Evolutionary conservation across 139 green algal species (phyloP).

Genomic region (Micromonas commoda): DNA sequence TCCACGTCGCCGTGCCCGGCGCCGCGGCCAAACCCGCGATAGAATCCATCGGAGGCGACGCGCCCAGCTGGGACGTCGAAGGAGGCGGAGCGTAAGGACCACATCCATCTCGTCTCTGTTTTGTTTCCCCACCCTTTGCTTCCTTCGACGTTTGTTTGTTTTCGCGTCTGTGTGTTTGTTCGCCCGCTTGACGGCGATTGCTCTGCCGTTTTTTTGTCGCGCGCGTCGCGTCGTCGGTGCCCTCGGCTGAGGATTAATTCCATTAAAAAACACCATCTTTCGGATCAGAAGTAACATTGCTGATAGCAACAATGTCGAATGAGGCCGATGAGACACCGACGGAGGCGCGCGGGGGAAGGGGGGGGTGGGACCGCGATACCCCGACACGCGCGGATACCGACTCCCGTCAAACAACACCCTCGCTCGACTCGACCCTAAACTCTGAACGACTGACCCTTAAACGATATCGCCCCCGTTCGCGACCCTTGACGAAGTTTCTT

Average conservation of each 20-base stretch:
- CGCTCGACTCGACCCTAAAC: too few relatives aligned
- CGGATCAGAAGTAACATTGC: background rate
- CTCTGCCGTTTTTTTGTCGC: background rate
- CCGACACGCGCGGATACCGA: too few relatives aligned
- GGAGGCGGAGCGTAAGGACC: background rate
- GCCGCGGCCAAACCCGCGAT: background rate
- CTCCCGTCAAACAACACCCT: too few relatives aligned
- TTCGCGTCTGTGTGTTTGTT: background rate
- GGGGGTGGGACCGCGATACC: too few relatives aligned
- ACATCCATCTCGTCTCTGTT: too few relatives aligned
- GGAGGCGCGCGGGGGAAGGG: too few relatives aligned
- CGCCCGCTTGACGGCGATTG: background rate
- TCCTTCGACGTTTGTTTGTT: too few relatives aligned
- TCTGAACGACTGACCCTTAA: too few relatives aligned
- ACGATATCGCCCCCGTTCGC: background rate
- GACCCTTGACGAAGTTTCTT: background rate
- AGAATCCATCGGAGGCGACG: background rate
- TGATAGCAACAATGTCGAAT: background rate
- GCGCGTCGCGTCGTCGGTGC: background rate
- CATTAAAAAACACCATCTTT: background rate
- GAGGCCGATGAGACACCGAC: background rate
- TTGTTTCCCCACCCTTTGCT: too few relatives aligned
- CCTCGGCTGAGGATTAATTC: background rate
- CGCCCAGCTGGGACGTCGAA: constrained; percentile 3
- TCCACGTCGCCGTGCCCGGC: background rate